Evolutionary conservation across 2,329 filamentous ascomycete species (phyloP).

Genomic region (Aspergillus eucalypticola): DNA sequence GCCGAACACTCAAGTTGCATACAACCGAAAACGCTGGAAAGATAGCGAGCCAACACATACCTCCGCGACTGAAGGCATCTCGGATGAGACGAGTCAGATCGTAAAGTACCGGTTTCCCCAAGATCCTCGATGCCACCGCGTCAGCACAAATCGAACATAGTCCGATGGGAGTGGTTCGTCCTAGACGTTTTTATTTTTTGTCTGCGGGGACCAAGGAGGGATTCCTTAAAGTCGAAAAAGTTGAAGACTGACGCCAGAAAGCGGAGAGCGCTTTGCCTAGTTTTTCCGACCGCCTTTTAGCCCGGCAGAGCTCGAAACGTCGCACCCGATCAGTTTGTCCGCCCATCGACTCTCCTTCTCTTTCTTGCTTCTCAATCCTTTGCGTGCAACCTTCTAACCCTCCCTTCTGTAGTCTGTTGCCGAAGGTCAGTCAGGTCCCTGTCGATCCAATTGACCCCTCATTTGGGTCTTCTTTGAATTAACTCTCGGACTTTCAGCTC

Average conservation of each 20-base stretch:
- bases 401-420: conserved; percentile 18
- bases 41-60: conserved; percentile 27
- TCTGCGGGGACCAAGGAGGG: neutral
- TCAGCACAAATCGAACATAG: conserved; percentile 6
- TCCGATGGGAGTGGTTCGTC: neutral
- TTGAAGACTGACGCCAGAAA: conserved; percentile 15
- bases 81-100: conserved; percentile 23
- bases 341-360: conserved; percentile 16
- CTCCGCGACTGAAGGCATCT: conserved; percentile 40
- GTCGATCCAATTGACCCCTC: neutral
- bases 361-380: conserved; percentile 27
- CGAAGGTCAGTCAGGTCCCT: conserved; percentile 18
- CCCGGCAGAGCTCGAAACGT: conserved; percentile 28
- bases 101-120: neutral
- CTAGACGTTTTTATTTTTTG: neutral
- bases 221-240: conserved; percentile 20
- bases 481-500: conserved; percentile 21
- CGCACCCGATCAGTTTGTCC: conserved; percentile 17
- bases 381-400: conserved; percentile 14
- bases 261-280: conserved; percentile 24
- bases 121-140: neutral
- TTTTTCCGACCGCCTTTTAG: conserved; percentile 44
- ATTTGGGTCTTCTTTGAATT: conserved; percentile 8
- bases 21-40: conserved; percentile 1
- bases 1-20: neutral